Base-by-base conservation (phyloP, 2,329 filamentous ascomycete genomes). In the Ophiostoma ulmi region DNA sequence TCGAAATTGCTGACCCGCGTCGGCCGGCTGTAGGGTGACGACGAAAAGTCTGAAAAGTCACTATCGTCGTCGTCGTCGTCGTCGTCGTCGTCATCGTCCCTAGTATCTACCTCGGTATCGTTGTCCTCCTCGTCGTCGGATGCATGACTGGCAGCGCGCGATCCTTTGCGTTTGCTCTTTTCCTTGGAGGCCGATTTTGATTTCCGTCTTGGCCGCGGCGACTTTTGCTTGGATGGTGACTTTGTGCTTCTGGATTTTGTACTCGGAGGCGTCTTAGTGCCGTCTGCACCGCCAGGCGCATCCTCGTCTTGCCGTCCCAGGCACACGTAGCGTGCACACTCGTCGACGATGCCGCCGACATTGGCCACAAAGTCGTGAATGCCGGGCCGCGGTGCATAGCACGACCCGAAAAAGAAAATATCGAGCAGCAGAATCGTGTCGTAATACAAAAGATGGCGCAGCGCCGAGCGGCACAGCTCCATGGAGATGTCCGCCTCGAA, bases 401-500 rank as follows among this genome's bases (percentile, higher is more conserved):
- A 94, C 61, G 92, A 92, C 41, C 89, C 86, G 78, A 98, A 99
- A 78, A 95, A 93, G 83, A 98, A 98, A 75, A 97, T 91, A 80
- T 99, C 95, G 13, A 98, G 87, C 69, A 98, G 86, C 36, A 97
- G 85, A 48, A 97, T 87, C 76, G 93, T 94, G 77, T 94, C 92
- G 80, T 98, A 97, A 83, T 96, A 97, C 36, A 98, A 85, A 11
- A 99, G 85, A 78, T 98, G 94, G 73, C 92, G 90, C 71, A 99
- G 86, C 8, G 93, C 94, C 69, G 93, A 90, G 76, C 92, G 91
- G 70, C 94, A 92, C 35, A 99, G 88, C 68, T 91, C 90, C 67
- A 97, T 86, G 72, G 96, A 93, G 11, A 95, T 92, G 76, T 97
- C 92, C 65, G 94, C 93, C 35, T 91, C 85, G 74, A 90, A 87